These are phyloP conservation scores for Tympanopsis confertula DNA, from an alignment of 2,329 filamentous ascomycete species.

Conservation along the genomic window DNA sequence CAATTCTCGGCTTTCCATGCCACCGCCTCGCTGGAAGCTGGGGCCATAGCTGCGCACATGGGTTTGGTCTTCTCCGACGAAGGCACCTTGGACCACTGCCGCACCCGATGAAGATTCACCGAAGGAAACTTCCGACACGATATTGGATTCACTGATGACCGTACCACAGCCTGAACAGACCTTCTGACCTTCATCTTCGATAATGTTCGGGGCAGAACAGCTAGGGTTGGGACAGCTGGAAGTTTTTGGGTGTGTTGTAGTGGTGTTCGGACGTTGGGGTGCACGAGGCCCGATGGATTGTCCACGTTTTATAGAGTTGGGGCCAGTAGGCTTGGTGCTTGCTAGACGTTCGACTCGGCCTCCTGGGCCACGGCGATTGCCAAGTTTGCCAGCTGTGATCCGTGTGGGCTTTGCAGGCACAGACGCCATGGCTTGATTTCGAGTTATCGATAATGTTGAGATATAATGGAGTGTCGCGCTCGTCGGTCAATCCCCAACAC, in stretches of 20 bases:
- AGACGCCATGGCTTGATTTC: no score
- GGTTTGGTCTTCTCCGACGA: constrained; percentile 54
- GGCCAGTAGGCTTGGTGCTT: not conserved
- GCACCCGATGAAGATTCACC: constrained; percentile 56
- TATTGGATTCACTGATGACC: constrained; percentile 50
- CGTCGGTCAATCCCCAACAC: no score
- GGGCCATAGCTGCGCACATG: constrained; percentile 40
- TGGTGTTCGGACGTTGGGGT: not conserved
- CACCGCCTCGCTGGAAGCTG: constrained; percentile 19
- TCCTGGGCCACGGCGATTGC: not conserved
- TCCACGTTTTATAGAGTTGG: not conserved
- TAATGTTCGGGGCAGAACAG: not conserved
- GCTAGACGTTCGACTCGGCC: not conserved
- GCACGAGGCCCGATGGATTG: no score
- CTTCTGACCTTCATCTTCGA: constrained; percentile 1
- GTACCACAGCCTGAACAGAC: constrained; percentile 36
- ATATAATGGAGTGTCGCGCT: no score
- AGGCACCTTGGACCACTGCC: constrained; percentile 58
- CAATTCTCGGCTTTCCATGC: constrained; percentile 2
- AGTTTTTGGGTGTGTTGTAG: not conserved
- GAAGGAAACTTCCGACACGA: constrained; percentile 61
- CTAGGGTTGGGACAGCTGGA: not conserved
- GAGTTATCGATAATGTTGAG: no score
- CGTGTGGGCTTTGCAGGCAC: no score
- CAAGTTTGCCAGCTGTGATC: no score